These are phyloP conservation scores for Trebouxiophyceae sp. DNA, from an alignment of 163 green algal species.

Conservation along the genomic window DNA sequence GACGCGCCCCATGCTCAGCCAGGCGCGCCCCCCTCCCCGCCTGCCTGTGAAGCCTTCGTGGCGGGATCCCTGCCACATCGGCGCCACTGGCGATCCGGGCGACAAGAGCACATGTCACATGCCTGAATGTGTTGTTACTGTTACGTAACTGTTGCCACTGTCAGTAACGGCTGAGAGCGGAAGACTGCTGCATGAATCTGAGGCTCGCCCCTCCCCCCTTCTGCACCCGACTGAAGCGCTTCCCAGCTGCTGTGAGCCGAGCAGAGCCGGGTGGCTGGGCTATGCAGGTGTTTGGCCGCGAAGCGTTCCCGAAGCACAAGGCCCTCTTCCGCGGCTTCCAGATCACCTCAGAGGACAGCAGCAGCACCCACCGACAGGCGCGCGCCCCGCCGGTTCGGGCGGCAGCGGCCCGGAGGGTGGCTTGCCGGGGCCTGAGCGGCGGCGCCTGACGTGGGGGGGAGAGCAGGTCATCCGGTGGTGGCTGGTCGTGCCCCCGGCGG, in stretches of 20 bases:
- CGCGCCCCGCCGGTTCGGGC: no score
- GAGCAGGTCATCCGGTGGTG: background rate
- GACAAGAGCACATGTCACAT: no score
- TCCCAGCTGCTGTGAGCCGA: no score
- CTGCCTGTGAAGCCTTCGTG: no score
- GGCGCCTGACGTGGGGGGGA: background rate
- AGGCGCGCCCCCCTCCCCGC: no score
- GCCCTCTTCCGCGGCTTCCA: background rate
- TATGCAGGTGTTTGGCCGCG: background rate
- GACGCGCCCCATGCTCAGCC: background rate
- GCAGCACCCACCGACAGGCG: background rate
- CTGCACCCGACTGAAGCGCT: no score
- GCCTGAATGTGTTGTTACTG: no score
- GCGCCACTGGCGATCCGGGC: no score
- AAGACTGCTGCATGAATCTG: background rate
- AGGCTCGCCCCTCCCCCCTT: background rate
- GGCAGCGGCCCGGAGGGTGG: no score
- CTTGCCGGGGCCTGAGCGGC: no score
- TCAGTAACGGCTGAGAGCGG: background rate
- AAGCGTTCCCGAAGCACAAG: background rate
- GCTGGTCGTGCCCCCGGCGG: background rate
- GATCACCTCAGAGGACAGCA: background rate
- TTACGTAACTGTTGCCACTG: background rate
- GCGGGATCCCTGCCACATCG: no score
- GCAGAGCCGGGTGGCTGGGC: no score